phyloP scores from a whole-genome alignment of 2,329 filamentous ascomycete species.

The Corynespora cassiicola region DNA sequence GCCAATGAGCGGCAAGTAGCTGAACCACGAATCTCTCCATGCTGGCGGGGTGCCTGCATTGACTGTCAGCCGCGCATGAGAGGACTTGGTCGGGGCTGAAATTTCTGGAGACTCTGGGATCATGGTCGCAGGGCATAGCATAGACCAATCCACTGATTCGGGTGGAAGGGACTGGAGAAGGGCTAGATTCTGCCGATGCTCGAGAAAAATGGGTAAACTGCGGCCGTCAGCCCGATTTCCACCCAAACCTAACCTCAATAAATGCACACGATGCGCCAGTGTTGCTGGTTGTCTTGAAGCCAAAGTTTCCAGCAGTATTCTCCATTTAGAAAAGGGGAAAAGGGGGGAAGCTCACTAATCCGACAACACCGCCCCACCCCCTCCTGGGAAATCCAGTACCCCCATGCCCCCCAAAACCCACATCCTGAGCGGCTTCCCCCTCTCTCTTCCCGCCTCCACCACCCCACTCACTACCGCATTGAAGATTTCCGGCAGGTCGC shows the following conservation, averaged over 20 bases:
- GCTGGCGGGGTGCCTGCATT: conserved; percentile 36
- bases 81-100: conserved; percentile 32
- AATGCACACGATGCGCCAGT: no score
- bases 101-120: conserved; percentile 36
- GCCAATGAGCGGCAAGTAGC: conserved; percentile 41
- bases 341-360: conserved; percentile 36
- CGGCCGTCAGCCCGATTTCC: no score
- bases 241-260: no score
- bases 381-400: conserved; percentile 47
- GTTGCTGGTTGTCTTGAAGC: no score
- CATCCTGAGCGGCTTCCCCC: conserved; percentile 40
- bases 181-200: conserved; percentile 41
- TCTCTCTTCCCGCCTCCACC: conserved; percentile 39
- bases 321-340: no score
- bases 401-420: conserved; percentile 49
- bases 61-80: conserved; percentile 30
- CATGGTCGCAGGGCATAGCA: conserved; percentile 37
- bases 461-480: conserved; percentile 42
- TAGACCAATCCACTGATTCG: conserved; percentile 46
- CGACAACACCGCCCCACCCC: conserved; percentile 36
- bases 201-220: conserved; percentile 44
- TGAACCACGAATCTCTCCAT: conserved; percentile 44
- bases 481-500: conserved; percentile 46
- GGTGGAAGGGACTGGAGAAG: conserved; percentile 32
- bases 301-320: no score